These are phyloP conservation scores for Martensiomyces pterosporus DNA, from an alignment of 192 early-diverging fungal species.

Conservation along the genomic window DNA sequence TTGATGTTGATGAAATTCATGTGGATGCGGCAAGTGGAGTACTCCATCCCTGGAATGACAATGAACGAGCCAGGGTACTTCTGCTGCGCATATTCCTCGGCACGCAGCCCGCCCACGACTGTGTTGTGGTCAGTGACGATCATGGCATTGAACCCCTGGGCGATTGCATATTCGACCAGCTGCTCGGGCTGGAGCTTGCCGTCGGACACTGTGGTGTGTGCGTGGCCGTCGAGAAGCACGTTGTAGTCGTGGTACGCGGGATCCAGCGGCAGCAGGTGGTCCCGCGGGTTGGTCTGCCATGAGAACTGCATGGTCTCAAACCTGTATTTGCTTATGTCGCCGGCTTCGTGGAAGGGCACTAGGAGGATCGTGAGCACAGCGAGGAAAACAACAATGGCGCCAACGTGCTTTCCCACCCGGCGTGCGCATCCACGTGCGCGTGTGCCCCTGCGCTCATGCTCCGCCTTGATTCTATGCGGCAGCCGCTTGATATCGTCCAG, in stretches of 20 bases:
- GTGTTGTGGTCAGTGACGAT: constrained; percentile 72
- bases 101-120: constrained; percentile 57
- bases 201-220: constrained; percentile 61
- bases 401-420: constrained; percentile 7
- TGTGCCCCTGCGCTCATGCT: background rate
- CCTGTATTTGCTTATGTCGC: constrained; percentile 11
- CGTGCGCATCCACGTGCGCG: background rate
- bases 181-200: constrained; percentile 57
- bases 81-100: constrained; percentile 52
- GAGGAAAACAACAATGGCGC: constrained; percentile 6
- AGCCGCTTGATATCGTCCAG: background rate
- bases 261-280: constrained; percentile 23
- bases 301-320: constrained; percentile 16
- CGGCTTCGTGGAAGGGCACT: constrained; percentile 12
- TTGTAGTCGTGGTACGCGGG: constrained; percentile 42
- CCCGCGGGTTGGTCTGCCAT: constrained; percentile 23
- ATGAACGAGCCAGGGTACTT: constrained; percentile 53
- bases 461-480: background rate
- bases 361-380: constrained; percentile 12
- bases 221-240: constrained; percentile 61
- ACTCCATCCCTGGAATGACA: constrained; percentile 68
- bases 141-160: constrained; percentile 66
- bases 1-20: constrained; percentile 69
- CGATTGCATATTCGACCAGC: constrained; percentile 61
- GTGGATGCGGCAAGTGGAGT: constrained; percentile 65